These are phyloP conservation scores for Chlamydomonas reinhardtii DNA, from an alignment of 163 green algal genomes.

Conservation along the genomic window DNA sequence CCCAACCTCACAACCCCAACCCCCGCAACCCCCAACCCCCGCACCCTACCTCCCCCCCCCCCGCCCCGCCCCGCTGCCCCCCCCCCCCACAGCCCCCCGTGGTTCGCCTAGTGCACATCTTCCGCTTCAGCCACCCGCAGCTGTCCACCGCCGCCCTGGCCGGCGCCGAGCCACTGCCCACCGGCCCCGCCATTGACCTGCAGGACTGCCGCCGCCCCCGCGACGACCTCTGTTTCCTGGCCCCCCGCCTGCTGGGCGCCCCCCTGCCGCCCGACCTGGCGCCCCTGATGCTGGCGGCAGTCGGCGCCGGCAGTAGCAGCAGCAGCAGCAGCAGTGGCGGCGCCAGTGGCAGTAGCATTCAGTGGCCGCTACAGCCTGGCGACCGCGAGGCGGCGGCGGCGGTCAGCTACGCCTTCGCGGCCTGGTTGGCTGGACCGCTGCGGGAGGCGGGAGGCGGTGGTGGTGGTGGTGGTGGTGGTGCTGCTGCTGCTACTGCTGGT, in stretches of 20 bases:
- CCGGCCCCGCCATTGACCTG: neutral
- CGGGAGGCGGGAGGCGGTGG: neutral
- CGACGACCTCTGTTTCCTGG: neutral
- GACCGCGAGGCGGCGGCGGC: neutral
- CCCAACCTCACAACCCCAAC: no score
- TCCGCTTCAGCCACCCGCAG: neutral
- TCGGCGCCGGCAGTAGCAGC: no score
- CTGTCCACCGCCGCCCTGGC: neutral
- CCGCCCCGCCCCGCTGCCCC: neutral
- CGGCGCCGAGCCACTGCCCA: neutral
- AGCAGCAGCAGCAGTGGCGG: no score
- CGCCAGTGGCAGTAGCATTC: no score
- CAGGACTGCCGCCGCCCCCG: neutral
- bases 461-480: no score
- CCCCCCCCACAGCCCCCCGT: neutral
- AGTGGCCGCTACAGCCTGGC: no score
- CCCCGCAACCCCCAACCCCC: neutral
- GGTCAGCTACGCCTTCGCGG: conserved; percentile 13
- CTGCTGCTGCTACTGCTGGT: no score
- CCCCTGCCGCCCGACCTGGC: conserved; percentile 8
- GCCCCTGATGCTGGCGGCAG: neutral
- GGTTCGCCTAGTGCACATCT: neutral
- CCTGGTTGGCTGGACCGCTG: conserved; percentile 10
- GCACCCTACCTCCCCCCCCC: neutral
- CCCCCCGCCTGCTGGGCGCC: neutral